A percentile compares a stretch with the other conserved stretches of the same genome.
phyloP scores from a whole-genome alignment of 176 grass and related monocot genomes.

The Thalia dealbata region DNA sequence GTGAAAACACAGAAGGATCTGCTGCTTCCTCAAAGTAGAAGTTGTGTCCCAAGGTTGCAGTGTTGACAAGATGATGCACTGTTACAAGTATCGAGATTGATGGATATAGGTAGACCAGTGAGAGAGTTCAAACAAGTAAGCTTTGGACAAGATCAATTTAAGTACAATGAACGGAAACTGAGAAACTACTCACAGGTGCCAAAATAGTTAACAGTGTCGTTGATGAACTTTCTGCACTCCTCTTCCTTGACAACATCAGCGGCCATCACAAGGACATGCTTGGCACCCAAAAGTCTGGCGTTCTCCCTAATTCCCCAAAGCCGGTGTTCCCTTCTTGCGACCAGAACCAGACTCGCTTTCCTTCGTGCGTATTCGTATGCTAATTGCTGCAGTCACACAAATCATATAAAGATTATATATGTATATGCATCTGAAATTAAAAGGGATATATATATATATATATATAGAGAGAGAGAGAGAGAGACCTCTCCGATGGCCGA shows the following conservation, averaged over 20 bases:
- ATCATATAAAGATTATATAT: no score
- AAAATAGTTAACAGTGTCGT: conserved; percentile 70
- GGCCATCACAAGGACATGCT: conserved; percentile 65
- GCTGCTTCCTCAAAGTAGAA: conserved; percentile 78
- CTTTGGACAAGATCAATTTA: no score
- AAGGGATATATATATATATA: no score
- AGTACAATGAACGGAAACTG: no score
- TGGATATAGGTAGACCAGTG: neutral
- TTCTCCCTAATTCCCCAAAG: conserved; percentile 68
- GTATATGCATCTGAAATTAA: no score
- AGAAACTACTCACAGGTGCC: conserved; percentile 43
- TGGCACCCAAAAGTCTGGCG: conserved; percentile 48
- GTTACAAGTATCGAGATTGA: neutral
- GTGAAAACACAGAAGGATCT: conserved; percentile 64
- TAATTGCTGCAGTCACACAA: conserved; percentile 40
- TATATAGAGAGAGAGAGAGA: no score
- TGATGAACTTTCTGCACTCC: conserved; percentile 63
- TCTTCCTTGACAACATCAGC: conserved; percentile 87
- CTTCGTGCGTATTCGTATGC: conserved; percentile 81
- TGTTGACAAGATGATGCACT: conserved; percentile 97
- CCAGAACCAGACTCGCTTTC: conserved; percentile 63
- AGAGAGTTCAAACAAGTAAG: neutral
- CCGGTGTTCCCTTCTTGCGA: conserved; percentile 74
- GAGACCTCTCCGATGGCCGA: conserved; percentile 71
- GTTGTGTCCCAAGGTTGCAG: conserved; percentile 64